A percentile compares a stretch with the other conserved stretches of the same genome.
Evolutionary conservation across 2,329 filamentous ascomycete genomes (phyloP).

Genomic region (Zarea fungicola): DNA sequence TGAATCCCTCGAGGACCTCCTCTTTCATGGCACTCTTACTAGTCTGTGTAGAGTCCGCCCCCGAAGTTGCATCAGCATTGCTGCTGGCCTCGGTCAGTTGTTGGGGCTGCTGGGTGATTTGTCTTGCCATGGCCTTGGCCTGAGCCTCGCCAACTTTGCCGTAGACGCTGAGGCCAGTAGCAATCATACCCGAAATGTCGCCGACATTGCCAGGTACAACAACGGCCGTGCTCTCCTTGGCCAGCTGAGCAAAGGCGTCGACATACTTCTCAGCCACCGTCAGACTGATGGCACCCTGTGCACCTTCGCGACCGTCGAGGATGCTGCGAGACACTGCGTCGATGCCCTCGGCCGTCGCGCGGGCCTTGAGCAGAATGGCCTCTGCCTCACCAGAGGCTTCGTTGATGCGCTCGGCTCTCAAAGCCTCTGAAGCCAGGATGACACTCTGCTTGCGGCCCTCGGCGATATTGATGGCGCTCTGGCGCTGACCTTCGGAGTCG

Average conservation of each 20-base stretch:
- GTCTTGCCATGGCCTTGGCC: constrained; percentile 58
- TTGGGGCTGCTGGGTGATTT: constrained; percentile 27
- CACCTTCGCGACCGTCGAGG: constrained; percentile 63
- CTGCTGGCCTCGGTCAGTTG: constrained; percentile 17
- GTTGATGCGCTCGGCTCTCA: constrained; percentile 90
- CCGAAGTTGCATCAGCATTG: constrained; percentile 14
- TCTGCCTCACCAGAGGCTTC: constrained; percentile 87
- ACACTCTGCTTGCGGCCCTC: constrained; percentile 97
- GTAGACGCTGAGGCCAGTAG: constrained; percentile 90
- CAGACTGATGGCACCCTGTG: constrained; percentile 78
- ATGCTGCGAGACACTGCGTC: constrained; percentile 79
- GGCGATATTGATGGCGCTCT: constrained; percentile 97
- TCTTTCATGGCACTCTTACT: constrained; percentile 30
- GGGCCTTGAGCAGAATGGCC: constrained; percentile 80
- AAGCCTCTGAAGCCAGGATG: constrained; percentile 88
- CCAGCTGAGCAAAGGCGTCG: constrained; percentile 85
- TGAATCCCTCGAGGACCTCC: constrained; percentile 36
- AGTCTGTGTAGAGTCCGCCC: constrained; percentile 14
- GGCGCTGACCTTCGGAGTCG: constrained; percentile 92
- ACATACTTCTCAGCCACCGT: constrained; percentile 97
- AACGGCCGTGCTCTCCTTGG: constrained; percentile 91
- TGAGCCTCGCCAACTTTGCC: constrained; percentile 85
- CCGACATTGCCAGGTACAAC: constrained; percentile 96
- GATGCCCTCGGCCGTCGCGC: constrained; percentile 82
- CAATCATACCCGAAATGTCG: constrained; percentile 95